phyloP scores from a whole-genome alignment of 371 early-diverging fungal species.

The Apophysomyces trapeziformis region DNA sequence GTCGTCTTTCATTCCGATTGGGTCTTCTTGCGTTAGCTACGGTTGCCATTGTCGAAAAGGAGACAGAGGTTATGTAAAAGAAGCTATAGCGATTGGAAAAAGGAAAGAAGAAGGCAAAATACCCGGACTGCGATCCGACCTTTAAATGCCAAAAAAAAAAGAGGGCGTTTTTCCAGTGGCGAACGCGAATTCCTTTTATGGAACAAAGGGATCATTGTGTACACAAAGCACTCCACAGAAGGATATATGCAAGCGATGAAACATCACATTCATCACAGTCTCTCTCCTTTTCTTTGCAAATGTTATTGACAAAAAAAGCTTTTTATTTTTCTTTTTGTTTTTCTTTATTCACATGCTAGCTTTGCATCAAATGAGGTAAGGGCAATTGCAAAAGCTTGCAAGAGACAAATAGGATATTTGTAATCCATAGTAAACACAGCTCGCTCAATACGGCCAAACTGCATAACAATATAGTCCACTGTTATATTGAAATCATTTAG shows the following conservation, averaged over 20 bases:
- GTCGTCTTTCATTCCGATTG: neutral
- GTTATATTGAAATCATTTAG: neutral
- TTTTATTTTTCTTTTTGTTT: too few relatives aligned
- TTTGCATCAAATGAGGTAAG: conserved; percentile 92
- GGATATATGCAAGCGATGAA: too few relatives aligned
- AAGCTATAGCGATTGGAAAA: neutral
- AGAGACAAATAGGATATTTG: conserved; percentile 90
- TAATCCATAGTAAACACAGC: conserved; percentile 93
- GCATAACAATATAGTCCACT: conserved; percentile 96
- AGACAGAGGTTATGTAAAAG: neutral
- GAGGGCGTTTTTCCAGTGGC: conserved; percentile 2
- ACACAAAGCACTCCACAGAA: too few relatives aligned
- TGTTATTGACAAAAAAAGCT: too few relatives aligned
- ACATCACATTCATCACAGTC: too few relatives aligned
- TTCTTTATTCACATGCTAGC: conserved; percentile 79
- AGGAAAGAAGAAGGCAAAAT: neutral
- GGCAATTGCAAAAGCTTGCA: conserved; percentile 95
- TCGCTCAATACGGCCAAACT: conserved; percentile 89
- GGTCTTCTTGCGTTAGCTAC: neutral
- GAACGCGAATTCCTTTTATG: neutral
- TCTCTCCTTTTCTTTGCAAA: too few relatives aligned
- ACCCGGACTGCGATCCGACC: neutral
- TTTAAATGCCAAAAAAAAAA: neutral
- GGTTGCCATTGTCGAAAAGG: neutral
- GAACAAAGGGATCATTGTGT: neutral